Evolutionary conservation across 2,329 filamentous ascomycete species (phyloP).

Genomic region (Rhytidhysteron rufulum): DNA sequence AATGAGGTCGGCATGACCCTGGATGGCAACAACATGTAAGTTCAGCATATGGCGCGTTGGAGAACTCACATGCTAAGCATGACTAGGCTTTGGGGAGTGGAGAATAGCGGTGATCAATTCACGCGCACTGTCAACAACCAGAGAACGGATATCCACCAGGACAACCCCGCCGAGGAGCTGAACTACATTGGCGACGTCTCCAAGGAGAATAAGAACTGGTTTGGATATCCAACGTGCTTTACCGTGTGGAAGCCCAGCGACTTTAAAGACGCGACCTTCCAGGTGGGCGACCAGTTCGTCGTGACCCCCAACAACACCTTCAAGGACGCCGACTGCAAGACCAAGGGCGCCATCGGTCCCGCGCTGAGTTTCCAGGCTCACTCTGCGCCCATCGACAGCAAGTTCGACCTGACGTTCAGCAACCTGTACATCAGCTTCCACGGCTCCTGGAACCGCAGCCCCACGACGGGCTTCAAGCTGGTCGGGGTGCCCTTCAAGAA

Average conservation of each 20-base stretch:
- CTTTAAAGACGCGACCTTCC: slow-evolving; percentile 48
- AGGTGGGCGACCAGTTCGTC: slow-evolving; percentile 39
- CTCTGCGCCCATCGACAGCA: slow-evolving; percentile 67
- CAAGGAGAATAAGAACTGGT: slow-evolving; percentile 50
- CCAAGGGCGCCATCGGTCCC: slow-evolving; percentile 35
- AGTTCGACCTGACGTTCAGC: slow-evolving; percentile 56
- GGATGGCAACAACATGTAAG: slow-evolving; percentile 45
- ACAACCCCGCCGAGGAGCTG: slow-evolving; percentile 70
- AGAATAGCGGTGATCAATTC: slow-evolving; percentile 66
- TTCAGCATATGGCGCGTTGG: no score
- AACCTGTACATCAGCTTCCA: slow-evolving; percentile 66
- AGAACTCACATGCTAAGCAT: no score
- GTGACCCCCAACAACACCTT: slow-evolving; percentile 33
- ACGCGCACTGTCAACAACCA: slow-evolving; percentile 46
- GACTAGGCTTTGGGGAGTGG: slow-evolving; percentile 48
- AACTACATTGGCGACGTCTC: slow-evolving; percentile 61
- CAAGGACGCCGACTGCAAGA: slow-evolving; percentile 45
- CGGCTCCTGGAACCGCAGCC: slow-evolving; percentile 60
- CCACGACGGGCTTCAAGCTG: slow-evolving; percentile 49
- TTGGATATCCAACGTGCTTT: slow-evolving; percentile 69
- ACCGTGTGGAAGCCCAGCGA: slow-evolving; percentile 57
- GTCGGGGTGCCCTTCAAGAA: slow-evolving; percentile 43
- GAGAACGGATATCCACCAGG: slow-evolving; percentile 58
- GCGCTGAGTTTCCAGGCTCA: slow-evolving; percentile 60
- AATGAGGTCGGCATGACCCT: slow-evolving; percentile 63